A percentile compares a stretch with the other conserved stretches of the same genome.
phyloP scores from a whole-genome alignment of 805 yeast species.

The Teunomyces gatunensis region DNA sequence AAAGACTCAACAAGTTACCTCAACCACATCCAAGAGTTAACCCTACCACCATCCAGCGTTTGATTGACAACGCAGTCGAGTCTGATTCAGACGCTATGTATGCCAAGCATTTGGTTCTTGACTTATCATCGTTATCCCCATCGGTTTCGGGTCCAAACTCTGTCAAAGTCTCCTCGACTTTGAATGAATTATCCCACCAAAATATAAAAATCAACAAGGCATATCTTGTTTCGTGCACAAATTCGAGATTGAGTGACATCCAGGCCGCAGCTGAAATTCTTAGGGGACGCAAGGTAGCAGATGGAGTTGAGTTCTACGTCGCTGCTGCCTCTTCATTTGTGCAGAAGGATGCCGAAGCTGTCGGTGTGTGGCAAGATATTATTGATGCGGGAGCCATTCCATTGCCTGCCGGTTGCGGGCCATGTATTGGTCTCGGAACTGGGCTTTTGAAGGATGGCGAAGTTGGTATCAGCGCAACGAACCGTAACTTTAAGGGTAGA shows the following conservation, averaged over 20 bases:
- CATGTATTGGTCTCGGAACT: constrained; percentile 96
- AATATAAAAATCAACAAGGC: constrained; percentile 87
- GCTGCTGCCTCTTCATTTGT: constrained; percentile 97
- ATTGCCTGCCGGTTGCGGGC: constrained; percentile 98
- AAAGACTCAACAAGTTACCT: constrained; percentile 55
- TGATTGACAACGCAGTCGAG: constrained; percentile 41
- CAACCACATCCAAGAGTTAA: constrained; percentile 85
- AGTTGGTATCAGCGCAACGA: constrained; percentile 97
- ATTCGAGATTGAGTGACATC: constrained; percentile 88
- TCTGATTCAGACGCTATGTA: constrained; percentile 81
- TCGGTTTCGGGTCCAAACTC: constrained; percentile 96
- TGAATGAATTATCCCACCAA: constrained; percentile 68
- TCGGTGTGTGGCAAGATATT: constrained; percentile 89
- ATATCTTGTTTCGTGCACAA: constrained; percentile 96
- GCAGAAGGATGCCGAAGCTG: constrained; percentile 85
- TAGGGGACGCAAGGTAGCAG: constrained; percentile 77
- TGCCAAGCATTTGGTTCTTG: constrained; percentile 84
- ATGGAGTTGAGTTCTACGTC: constrained; percentile 90
- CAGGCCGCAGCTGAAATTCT: constrained; percentile 92
- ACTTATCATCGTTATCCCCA: constrained; percentile 78
- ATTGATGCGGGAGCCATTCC: constrained; percentile 92
- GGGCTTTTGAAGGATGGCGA: constrained; percentile 94
- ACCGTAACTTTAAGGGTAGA: constrained; percentile 97
- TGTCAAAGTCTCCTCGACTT: constrained; percentile 83
- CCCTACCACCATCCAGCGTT: constrained; percentile 49